Evolutionary conservation across 1,284 basidiomycete species (phyloP), one percentile per base, ranked within the genome.

Genomic region (Ceratorhiza oryzae-sativae): DNA sequence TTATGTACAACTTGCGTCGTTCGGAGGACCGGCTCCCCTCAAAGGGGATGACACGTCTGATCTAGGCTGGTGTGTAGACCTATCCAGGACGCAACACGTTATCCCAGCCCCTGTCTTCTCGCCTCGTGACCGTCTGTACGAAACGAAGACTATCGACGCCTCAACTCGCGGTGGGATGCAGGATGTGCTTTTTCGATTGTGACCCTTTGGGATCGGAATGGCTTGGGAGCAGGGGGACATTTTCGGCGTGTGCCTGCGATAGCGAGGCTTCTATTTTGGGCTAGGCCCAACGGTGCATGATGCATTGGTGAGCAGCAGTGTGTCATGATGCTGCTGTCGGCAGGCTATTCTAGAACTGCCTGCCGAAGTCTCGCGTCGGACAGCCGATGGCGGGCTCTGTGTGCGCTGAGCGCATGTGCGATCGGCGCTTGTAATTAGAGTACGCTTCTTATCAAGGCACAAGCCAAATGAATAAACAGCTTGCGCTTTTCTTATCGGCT

Each of bases 171-270:
- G 56, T 23, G 32, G 39, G 27, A 36, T 23, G 18, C 56, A 45
- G 42, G 42, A 45, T 3, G 23, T 41, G 39, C 56, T 18, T 41
- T n/a, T 25, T 32, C 39, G 56, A 27, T 59, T 27, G 34, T 36
- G 23, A 59, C 39, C 56, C 56, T 42, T 39, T 39, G 34, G 34
- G 56, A 55, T 32, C 27, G 51, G 56, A 32, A 53, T 53, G n/a
- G 53, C 56, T 59, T 59, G 39, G 56, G 56, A 20, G 39, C 56
- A 59, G 18, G 36, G 56, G 56, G 56, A 59, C 56, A 25, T 42
- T 59, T 59, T 59, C 27, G 56, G 39, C 39, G 56, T 59, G 56
- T 59, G 56, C 56, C 56, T 59, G 56, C 27, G 39, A 59, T 41
- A n/a, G 32, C 18, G 15, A 15, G 39, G 36, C 9, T 36, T 30